Conservation (phyloP, 2,329 filamentous ascomycete genomes). For the Paraphoma sp. region DNA sequence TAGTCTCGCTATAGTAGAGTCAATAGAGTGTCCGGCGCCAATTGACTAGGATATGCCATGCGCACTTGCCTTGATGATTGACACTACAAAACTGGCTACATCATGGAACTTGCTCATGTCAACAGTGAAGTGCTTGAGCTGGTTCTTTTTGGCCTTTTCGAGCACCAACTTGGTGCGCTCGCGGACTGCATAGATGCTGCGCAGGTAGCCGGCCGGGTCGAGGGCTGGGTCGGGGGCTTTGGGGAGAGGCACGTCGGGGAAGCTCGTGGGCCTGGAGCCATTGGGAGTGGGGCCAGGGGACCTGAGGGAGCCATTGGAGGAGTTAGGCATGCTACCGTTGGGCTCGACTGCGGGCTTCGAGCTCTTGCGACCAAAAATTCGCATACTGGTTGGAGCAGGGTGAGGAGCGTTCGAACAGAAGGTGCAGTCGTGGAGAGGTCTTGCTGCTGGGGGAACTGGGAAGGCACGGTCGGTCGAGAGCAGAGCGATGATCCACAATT, state of each 20-base stretch:
- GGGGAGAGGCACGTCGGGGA: conserved; percentile 81
- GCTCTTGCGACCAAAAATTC: conserved; percentile 60
- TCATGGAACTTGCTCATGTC: conserved; percentile 84
- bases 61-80: conserved; percentile 83
- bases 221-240: conserved; percentile 84
- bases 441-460: conserved; percentile 1
- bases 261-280: conserved; percentile 51
- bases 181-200: conserved; percentile 86
- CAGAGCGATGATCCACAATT: not conserved
- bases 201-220: conserved; percentile 88
- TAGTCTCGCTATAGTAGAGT: conserved; percentile 66
- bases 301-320: conserved; percentile 58
- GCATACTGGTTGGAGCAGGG: conserved; percentile 48
- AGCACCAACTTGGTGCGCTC: conserved; percentile 77
- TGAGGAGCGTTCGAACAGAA: not conserved
- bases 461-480: conserved; percentile 1
- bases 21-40: not conserved
- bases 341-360: conserved; percentile 49
- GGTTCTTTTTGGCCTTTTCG: conserved; percentile 77
- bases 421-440: conserved; percentile 1
- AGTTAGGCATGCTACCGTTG: conserved; percentile 48
- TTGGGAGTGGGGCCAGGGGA: conserved; percentile 55
- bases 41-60: not conserved
- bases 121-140: conserved; percentile 85
- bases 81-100: conserved; percentile 85